Conservation (phyloP, 1,284 basidiomycete genomes). For the Leccinum olivaceoglutinosum region DNA sequence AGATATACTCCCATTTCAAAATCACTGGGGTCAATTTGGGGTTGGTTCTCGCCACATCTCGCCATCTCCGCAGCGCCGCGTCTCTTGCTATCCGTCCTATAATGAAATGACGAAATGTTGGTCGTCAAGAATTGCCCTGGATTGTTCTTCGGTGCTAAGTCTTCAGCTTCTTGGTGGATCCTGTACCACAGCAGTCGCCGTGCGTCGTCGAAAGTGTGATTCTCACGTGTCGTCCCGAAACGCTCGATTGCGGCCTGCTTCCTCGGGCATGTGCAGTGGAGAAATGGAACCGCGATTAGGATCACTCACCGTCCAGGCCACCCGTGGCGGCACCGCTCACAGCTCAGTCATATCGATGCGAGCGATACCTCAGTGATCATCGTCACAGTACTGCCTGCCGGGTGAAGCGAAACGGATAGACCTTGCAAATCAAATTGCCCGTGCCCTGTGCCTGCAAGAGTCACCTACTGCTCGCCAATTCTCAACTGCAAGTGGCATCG, state of each 20-base stretch:
- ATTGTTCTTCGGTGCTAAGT: conserved; percentile 24
- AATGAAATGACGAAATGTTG: conserved; percentile 28
- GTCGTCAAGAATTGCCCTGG: conserved; percentile 16
- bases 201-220: conserved; percentile 13
- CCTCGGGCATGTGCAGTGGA: conserved; percentile 7
- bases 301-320: conserved; percentile 12
- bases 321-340: conserved; percentile 10
- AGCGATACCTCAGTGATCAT: conserved; percentile 3
- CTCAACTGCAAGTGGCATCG: background rate
- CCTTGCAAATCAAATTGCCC: background rate
- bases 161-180: conserved; percentile 22
- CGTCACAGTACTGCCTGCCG: background rate
- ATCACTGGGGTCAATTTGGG: conserved; percentile 8
- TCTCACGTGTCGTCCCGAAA: conserved; percentile 14
- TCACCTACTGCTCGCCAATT: background rate
- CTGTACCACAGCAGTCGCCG: conserved; percentile 22
- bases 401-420: background rate
- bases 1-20: conserved; percentile 13
- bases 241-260: conserved; percentile 7
- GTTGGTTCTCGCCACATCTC: conserved; percentile 12
- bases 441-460: background rate
- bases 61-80: conserved; percentile 26
- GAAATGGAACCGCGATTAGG: conserved; percentile 22
- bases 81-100: conserved; percentile 5
- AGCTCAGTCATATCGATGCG: background rate